Evolutionary conservation across 2,329 filamentous ascomycete species (phyloP).

Genomic region (Trichoderma hamatum): DNA sequence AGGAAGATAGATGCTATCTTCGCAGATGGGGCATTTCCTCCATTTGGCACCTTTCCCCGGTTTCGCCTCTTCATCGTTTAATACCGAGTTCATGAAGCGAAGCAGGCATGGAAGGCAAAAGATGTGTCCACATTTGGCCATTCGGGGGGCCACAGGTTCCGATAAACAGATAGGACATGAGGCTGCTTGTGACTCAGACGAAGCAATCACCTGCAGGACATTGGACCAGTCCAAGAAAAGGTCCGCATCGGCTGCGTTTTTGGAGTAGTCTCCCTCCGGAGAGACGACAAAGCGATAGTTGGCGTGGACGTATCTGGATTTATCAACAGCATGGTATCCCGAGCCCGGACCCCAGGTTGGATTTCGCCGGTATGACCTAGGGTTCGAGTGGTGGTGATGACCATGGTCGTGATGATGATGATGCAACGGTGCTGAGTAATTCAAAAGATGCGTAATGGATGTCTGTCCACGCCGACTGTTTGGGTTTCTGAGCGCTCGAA

Average conservation of each 20-base stretch:
- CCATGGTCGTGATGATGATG: slow-evolving; percentile 62
- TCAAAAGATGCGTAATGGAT: slow-evolving; percentile 95
- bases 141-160: slow-evolving; percentile 87
- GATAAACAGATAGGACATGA: slow-evolving; percentile 95
- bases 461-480: slow-evolving; percentile 86
- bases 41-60: slow-evolving; percentile 74
- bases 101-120: slow-evolving; percentile 94
- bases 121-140: slow-evolving; percentile 97
- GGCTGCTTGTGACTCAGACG: slow-evolving; percentile 81
- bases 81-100: slow-evolving; percentile 88
- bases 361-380: slow-evolving; percentile 67
- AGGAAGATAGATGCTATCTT: slow-evolving; percentile 88
- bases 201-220: slow-evolving; percentile 89
- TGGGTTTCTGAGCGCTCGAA: slow-evolving; percentile 61
- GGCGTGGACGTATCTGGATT: slow-evolving; percentile 86
- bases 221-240: slow-evolving; percentile 87
- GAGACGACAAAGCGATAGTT: slow-evolving; percentile 97
- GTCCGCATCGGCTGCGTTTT: slow-evolving; percentile 84
- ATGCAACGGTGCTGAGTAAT: slow-evolving; percentile 79
- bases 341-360: slow-evolving; percentile 84
- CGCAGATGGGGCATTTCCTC: slow-evolving; percentile 97
- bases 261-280: slow-evolving; percentile 75
- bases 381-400: slow-evolving; percentile 41
- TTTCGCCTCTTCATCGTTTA: slow-evolving; percentile 68
- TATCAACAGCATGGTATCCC: slow-evolving; percentile 87